Percentiles rank a stretch among this genome's conserved stretches.
Evolutionary conservation across 2,329 filamentous ascomycete genomes (phyloP).

Genomic region (Colletotrichum sp.): DNA sequence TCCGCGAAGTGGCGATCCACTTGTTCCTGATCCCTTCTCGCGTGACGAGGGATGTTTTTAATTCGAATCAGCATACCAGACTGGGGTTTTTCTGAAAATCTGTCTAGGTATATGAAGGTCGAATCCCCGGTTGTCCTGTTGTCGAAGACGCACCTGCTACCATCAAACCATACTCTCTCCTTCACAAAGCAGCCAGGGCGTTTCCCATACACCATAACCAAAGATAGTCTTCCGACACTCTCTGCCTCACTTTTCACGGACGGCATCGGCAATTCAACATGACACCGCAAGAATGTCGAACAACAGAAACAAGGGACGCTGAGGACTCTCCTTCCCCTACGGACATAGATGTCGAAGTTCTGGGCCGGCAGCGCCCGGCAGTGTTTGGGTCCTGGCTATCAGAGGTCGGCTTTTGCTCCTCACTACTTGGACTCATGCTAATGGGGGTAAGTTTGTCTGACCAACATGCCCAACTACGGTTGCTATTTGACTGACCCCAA

Average conservation of each 20-base stretch:
- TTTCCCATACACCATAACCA: not conserved
- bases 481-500: not conserved
- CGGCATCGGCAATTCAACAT: not conserved
- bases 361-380: constrained; percentile 67
- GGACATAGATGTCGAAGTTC: constrained; percentile 54
- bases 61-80: not conserved
- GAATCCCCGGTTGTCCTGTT: not conserved
- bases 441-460: constrained; percentile 47
- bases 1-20: not conserved
- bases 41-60: not conserved
- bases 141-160: not conserved
- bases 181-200: not conserved
- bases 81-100: not conserved
- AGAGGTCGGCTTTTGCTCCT: constrained; percentile 67
- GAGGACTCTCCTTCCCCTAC: not conserved
- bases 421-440: constrained; percentile 67
- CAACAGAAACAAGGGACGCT: not conserved
- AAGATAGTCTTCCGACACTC: not conserved
- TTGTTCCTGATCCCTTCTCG: not conserved
- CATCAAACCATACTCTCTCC: not conserved
- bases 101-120: not conserved
- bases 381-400: constrained; percentile 55
- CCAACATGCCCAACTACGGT: not conserved
- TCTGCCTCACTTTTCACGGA: not conserved
- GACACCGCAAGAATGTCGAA: not conserved